Percentiles rank a stretch among this genome's conserved stretches.
Evolutionary conservation across 2,329 filamentous ascomycete genomes (phyloP).

Genomic region (Aspergillus fijiensis): DNA sequence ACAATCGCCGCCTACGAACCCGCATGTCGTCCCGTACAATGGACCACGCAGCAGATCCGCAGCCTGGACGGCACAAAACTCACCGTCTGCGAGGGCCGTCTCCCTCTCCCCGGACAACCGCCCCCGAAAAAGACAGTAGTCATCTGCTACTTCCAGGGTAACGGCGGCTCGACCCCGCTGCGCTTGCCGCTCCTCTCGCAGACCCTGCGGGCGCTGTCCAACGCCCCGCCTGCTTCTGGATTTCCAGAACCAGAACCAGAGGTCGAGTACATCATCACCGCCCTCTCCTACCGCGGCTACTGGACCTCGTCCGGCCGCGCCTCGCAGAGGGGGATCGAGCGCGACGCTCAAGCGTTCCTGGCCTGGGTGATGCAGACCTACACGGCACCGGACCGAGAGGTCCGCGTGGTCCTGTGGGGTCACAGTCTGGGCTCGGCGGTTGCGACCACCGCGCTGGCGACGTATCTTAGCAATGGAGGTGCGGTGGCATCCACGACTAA

Average conservation of each 20-base stretch:
- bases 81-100: conserved; percentile 64
- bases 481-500: accelerated
- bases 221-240: not conserved
- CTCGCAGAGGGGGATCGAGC: conserved; percentile 67
- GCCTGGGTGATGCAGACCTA: conserved; percentile 57
- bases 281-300: conserved; percentile 66
- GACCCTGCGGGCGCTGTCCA: conserved; percentile 36
- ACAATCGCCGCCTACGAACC: conserved; percentile 63
- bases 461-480: conserved; percentile 31
- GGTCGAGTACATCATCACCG: conserved; percentile 43
- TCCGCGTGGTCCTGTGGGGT: conserved; percentile 65
- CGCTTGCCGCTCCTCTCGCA: conserved; percentile 47
- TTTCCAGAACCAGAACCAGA: not conserved
- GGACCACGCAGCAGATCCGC: conserved; percentile 58
- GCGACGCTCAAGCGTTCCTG: conserved; percentile 65
- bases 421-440: conserved; percentile 75
- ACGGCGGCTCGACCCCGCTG: conserved; percentile 34
- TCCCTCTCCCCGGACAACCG: conserved; percentile 43
- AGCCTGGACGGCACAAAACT: conserved; percentile 46
- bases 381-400: conserved; percentile 15
- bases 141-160: conserved; percentile 37
- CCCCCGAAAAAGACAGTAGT: conserved; percentile 25
- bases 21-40: conserved; percentile 62
- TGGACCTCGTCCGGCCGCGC: conserved; percentile 74
- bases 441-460: conserved; percentile 60